Conservation (phyloP, 2,329 filamentous ascomycete genomes). For the Hymenoscyphus fraxineus region DNA sequence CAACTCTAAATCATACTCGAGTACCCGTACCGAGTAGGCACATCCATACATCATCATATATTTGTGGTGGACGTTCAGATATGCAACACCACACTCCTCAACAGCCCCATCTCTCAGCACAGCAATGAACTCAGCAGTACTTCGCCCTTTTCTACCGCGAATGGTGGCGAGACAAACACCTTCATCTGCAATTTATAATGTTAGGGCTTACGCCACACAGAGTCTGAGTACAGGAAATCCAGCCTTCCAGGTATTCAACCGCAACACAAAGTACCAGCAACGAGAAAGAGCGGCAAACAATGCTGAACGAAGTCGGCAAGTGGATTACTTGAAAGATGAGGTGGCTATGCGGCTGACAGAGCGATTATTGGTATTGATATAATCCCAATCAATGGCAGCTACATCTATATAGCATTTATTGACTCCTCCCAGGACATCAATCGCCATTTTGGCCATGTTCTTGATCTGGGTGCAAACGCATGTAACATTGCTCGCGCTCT, state of each 20-base stretch:
- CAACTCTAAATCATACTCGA: background rate
- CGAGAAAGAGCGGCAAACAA: constrained; percentile 79
- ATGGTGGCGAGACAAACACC: constrained; percentile 18
- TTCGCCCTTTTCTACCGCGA: constrained; percentile 25
- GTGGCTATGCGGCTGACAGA: constrained; percentile 82
- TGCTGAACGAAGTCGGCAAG: constrained; percentile 67
- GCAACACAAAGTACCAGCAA: constrained; percentile 81
- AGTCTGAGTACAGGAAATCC: constrained; percentile 73
- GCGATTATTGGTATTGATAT: constrained; percentile 63
- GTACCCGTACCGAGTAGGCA: too few species aligned
- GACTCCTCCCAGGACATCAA: constrained; percentile 71
- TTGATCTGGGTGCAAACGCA: constrained; percentile 92
- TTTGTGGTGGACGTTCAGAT: background rate
- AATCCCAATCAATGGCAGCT: constrained; percentile 9
- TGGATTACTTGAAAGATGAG: constrained; percentile 92
- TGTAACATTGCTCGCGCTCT: constrained; percentile 89
- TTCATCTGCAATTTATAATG: constrained; percentile 13
- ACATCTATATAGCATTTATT: constrained; percentile 13
- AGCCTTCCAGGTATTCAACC: constrained; percentile 87
- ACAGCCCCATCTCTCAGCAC: constrained; percentile 4
- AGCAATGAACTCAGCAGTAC: constrained; percentile 27
- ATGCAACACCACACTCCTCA: background rate
- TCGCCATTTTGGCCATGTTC: constrained; percentile 74
- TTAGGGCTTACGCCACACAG: constrained; percentile 60
- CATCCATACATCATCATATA: too few species aligned